These are phyloP conservation scores for Elongisporangium prolatum DNA, from an alignment of 352 stramenopile species.

Conservation along the genomic window DNA sequence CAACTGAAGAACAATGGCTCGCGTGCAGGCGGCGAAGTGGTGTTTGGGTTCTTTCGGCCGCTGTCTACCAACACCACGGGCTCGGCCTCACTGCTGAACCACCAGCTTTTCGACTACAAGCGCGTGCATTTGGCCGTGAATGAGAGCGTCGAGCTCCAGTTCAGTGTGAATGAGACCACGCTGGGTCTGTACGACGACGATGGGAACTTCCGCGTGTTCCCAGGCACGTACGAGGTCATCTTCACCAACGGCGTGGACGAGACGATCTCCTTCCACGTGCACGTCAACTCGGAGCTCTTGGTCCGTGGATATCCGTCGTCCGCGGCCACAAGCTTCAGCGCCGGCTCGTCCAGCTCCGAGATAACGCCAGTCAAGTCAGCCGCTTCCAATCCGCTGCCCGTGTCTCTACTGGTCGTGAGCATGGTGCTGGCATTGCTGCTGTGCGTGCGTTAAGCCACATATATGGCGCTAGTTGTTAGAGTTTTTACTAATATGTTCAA, in stretches of 20 bases:
- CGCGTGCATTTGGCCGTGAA: constrained; percentile 23
- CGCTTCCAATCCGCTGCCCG: background rate
- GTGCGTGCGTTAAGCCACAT: background rate
- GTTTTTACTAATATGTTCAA: background rate
- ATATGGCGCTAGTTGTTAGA: background rate
- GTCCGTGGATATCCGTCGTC: constrained; percentile 11
- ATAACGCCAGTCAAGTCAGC: background rate
- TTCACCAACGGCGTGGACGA: constrained; percentile 39
- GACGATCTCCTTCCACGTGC: constrained; percentile 32
- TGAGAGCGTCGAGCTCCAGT: constrained; percentile 10
- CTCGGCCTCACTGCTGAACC: constrained; percentile 38
- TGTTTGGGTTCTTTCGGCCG: constrained; percentile 44
- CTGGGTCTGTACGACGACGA: constrained; percentile 29
- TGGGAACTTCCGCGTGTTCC: constrained; percentile 29
- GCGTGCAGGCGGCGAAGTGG: constrained; percentile 30
- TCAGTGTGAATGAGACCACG: constrained; percentile 20
- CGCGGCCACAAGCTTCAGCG: background rate
- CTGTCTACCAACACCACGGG: constrained; percentile 32
- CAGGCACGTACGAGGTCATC: constrained; percentile 43
- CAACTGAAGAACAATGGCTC: constrained; percentile 26
- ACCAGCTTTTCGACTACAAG: constrained; percentile 42
- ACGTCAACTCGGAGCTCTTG: constrained; percentile 20
- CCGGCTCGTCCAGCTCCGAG: background rate
- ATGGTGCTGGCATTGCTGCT: background rate
- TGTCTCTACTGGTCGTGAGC: background rate